These are phyloP conservation scores for Boechera retrofracta DNA, from an alignment of 345 rosid genomes.

Conservation along the genomic window DNA sequence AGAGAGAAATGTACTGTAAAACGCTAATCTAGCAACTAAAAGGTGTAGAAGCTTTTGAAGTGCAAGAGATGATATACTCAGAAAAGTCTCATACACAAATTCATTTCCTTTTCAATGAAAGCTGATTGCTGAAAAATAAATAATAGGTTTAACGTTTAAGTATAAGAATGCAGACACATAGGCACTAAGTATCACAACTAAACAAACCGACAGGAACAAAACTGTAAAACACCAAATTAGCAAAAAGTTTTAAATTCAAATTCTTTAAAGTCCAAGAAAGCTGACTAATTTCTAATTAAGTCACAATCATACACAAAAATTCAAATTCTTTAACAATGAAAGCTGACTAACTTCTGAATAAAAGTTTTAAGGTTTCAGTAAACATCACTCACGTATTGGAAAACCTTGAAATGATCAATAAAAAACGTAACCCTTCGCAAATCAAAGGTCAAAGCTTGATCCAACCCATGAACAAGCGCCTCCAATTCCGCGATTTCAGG, in stretches of 20 bases:
- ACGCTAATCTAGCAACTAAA: conserved; percentile 26
- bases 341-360: background rate
- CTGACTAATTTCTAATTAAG: background rate
- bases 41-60: background rate
- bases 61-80: background rate
- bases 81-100: conserved; percentile 12
- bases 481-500: conserved; percentile 50
- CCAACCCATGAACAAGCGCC: conserved; percentile 68
- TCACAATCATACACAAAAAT: conserved; percentile 13
- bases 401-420: conserved; percentile 50
- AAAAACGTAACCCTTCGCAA: conserved; percentile 53
- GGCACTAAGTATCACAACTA: background rate
- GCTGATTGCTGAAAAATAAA: background rate
- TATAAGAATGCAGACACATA: no score
- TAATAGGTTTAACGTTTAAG: no score
- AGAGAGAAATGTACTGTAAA: background rate
- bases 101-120: background rate
- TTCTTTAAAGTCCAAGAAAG: background rate
- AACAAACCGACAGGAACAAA: background rate
- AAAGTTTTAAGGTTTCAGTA: background rate
- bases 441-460: conserved; percentile 62
- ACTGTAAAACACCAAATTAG: conserved; percentile 8
- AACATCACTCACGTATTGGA: conserved; percentile 57
- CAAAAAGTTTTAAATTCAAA: background rate
- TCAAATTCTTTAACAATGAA: background rate